phyloP scores from a whole-genome alignment of 1,284 basidiomycete genomes.

The Entoloma clypeatum region DNA sequence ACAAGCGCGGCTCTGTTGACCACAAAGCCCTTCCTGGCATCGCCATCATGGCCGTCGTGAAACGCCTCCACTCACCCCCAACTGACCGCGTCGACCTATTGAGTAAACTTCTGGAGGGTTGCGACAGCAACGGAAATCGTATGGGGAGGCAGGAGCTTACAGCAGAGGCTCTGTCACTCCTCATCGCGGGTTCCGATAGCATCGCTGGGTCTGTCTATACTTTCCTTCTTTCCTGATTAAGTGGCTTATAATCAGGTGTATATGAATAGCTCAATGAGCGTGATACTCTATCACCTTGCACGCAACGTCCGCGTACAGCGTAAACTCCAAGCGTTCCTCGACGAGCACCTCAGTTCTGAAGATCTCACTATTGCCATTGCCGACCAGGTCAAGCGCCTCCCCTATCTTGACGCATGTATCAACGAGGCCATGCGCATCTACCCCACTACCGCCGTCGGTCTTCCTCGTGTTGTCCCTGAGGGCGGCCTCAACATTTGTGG shows the following conservation, averaged over 20 bases:
- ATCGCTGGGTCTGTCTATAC: slow-evolving; percentile 78
- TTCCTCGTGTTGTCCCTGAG: slow-evolving; percentile 73
- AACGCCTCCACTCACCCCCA: slow-evolving; percentile 61
- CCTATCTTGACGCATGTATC: slow-evolving; percentile 80
- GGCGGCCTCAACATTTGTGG: slow-evolving; percentile 62
- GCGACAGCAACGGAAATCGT: slow-evolving; percentile 73
- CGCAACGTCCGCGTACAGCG: slow-evolving; percentile 60
- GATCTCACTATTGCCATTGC: slow-evolving; percentile 54
- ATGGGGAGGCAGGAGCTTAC: slow-evolving; percentile 82
- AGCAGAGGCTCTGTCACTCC: slow-evolving; percentile 81
- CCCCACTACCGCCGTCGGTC: slow-evolving; percentile 76
- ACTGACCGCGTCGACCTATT: slow-evolving; percentile 76
- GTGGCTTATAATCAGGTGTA: slow-evolving; percentile 3
- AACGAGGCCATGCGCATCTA: slow-evolving; percentile 80
- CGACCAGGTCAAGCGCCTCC: slow-evolving; percentile 64
- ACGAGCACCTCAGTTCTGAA: slow-evolving; percentile 62
- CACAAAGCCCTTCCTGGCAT: slow-evolving; percentile 77
- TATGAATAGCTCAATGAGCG: slow-evolving; percentile 68
- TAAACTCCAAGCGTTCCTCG: slow-evolving; percentile 78
- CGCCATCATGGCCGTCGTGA: slow-evolving; percentile 78
- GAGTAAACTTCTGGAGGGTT: slow-evolving; percentile 72
- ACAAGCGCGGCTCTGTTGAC: slow-evolving; percentile 61
- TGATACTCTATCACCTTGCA: slow-evolving; percentile 81
- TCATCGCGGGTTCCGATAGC: slow-evolving; percentile 83
- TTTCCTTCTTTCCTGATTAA: neutral